phyloP scores from a whole-genome alignment of 2,329 filamentous ascomycete genomes.

The Colletotrichum sansevieriae region DNA sequence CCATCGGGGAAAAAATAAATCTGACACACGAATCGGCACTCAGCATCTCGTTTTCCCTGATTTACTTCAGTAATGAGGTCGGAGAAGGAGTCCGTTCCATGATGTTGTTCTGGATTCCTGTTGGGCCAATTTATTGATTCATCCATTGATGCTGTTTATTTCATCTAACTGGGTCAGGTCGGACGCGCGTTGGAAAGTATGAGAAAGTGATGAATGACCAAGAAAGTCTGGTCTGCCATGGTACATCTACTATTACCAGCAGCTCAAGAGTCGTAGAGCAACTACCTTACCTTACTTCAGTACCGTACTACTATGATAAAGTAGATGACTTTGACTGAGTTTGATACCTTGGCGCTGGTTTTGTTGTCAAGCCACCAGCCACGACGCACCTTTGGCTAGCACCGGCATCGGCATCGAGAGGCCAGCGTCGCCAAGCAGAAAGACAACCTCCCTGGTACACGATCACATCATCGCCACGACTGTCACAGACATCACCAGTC shows the following conservation, averaged over 20 bases:
- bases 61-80: not conserved
- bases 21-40: conserved; percentile 36
- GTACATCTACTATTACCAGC: not conserved
- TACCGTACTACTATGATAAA: too few species aligned
- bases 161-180: not conserved
- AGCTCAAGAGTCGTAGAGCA: not conserved
- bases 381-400: conserved; percentile 30
- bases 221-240: not conserved
- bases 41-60: conserved; percentile 6
- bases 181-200: not conserved
- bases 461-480: not conserved
- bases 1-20: conserved; percentile 12
- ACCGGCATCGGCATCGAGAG: conserved; percentile 40
- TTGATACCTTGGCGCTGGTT: conserved; percentile 16
- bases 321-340: conserved; percentile 3
- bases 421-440: conserved; percentile 29
- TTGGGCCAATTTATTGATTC: conserved; percentile 11
- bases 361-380: conserved; percentile 17
- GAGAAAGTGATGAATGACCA: conserved; percentile 7
- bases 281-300: not conserved
- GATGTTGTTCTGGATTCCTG: not conserved
- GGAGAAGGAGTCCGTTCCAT: conserved; percentile 1
- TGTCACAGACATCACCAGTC: not conserved
- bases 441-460: not conserved
- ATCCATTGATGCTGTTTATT: conserved; percentile 22